Evolutionary conservation across 108 stramenopile species (phyloP).

Genomic region (Pseudonitzschia delicatissima): DNA sequence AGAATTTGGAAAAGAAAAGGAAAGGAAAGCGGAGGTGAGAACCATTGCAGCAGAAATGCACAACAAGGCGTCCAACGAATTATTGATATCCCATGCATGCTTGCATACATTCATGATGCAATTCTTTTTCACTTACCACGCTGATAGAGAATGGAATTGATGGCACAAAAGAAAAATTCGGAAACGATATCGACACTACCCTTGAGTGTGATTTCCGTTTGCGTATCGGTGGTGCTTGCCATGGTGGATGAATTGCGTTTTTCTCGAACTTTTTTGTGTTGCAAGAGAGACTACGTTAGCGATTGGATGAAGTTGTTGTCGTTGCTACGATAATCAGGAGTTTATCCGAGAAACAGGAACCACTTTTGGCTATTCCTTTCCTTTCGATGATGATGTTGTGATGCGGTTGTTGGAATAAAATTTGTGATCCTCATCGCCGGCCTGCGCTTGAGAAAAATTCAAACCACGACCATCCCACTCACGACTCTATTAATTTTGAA

Average conservation of each 20-base stretch:
- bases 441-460: too few relatives aligned
- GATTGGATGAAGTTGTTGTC: not conserved
- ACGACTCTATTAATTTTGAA: too few relatives aligned
- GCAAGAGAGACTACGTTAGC: too few relatives aligned
- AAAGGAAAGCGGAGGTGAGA: not conserved
- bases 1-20: not conserved
- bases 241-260: not conserved
- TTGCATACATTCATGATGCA: too few relatives aligned
- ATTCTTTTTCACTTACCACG: slow-evolving; percentile 73
- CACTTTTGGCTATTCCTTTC: not conserved
- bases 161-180: slow-evolving; percentile 98
- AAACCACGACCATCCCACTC: too few relatives aligned
- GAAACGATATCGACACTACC: slow-evolving; percentile 96
- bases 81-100: not conserved
- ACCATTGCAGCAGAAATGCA: too few relatives aligned
- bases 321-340: not conserved
- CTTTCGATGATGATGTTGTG: not conserved
- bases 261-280: not conserved
- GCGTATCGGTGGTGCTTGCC: slow-evolving; percentile 28
- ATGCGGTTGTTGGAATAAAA: too few relatives aligned
- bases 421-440: too few relatives aligned
- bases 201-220: slow-evolving; percentile 91
- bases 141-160: slow-evolving; percentile 98
- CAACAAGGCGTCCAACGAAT: too few relatives aligned
- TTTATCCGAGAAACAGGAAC: not conserved